These are phyloP conservation scores for Dothiorella sarmentorum DNA, from an alignment of 2,329 filamentous ascomycete species.

Conservation along the genomic window DNA sequence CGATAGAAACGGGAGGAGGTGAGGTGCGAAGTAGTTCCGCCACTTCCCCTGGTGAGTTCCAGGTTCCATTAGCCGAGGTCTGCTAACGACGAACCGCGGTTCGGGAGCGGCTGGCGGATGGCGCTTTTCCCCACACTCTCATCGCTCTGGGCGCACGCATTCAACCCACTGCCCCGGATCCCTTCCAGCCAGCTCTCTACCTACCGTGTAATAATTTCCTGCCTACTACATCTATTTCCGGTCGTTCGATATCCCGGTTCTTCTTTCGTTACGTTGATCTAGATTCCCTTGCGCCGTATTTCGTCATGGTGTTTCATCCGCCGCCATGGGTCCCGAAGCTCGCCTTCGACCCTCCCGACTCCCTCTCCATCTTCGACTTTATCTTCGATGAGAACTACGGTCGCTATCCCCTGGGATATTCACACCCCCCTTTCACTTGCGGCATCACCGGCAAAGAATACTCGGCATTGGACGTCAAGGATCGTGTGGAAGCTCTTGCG, in stretches of 20 bases:
- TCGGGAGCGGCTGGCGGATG: too few relatives aligned
- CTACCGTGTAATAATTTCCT: background rate
- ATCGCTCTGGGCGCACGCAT: too few relatives aligned
- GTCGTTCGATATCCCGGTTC: background rate
- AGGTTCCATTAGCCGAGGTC: background rate
- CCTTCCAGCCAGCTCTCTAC: background rate
- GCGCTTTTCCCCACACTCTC: slow-evolving; percentile 3
- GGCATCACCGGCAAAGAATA: slow-evolving; percentile 69
- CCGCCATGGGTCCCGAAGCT: slow-evolving; percentile 61
- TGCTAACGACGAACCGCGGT: too few relatives aligned
- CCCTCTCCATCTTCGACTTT: slow-evolving; percentile 71
- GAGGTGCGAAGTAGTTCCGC: too few relatives aligned
- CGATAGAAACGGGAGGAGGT: background rate
- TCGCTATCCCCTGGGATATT: slow-evolving; percentile 59
- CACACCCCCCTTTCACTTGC: slow-evolving; percentile 71
- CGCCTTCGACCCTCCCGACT: slow-evolving; percentile 66
- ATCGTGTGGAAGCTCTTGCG: slow-evolving; percentile 64
- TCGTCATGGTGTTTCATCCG: slow-evolving; percentile 53
- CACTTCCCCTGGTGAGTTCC: background rate
- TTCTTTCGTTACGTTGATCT: background rate
- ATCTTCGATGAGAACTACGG: slow-evolving; percentile 71
- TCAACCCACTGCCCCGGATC: background rate
- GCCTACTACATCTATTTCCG: background rate
- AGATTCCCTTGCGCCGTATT: background rate
- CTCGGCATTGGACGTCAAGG: slow-evolving; percentile 59